Conservation (phyloP, 331 rosid genomes). For the Pyracantha coccinea region DNA sequence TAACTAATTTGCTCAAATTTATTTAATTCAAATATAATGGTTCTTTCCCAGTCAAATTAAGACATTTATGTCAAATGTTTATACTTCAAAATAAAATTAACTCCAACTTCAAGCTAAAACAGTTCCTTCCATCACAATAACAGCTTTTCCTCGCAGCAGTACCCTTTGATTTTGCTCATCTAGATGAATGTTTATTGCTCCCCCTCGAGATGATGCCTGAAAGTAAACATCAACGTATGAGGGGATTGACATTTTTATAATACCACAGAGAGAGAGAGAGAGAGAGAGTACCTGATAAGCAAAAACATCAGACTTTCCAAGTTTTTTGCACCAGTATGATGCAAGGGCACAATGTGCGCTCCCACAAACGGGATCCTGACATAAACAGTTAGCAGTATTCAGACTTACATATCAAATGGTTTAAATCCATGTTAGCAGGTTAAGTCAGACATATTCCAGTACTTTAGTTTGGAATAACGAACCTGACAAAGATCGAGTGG, state of each 20-base stretch:
- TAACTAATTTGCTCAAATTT: not conserved
- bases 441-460: not conserved
- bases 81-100: not conserved
- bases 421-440: not conserved
- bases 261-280: not conserved
- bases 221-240: not conserved
- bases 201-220: constrained; percentile 80
- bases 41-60: not conserved
- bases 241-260: not conserved
- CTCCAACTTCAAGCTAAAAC: constrained; percentile 27
- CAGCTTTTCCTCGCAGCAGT: constrained; percentile 64
- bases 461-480: not conserved
- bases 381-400: not conserved
- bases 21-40: not conserved
- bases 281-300: constrained; percentile 52
- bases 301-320: constrained; percentile 63
- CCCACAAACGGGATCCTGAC: constrained; percentile 74
- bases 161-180: constrained; percentile 66
- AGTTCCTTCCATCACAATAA: constrained; percentile 66
- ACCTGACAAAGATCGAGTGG: not conserved
- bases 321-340: constrained; percentile 58
- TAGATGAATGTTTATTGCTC: constrained; percentile 41
- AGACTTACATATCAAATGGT: not conserved
- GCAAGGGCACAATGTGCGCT: constrained; percentile 79
- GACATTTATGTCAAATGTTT: not conserved